Evolutionary conservation across 768 basidiomycete species (phyloP), one percentile per base, ranked within the genome.

Genomic region (Suillus occidentalis): DNA sequence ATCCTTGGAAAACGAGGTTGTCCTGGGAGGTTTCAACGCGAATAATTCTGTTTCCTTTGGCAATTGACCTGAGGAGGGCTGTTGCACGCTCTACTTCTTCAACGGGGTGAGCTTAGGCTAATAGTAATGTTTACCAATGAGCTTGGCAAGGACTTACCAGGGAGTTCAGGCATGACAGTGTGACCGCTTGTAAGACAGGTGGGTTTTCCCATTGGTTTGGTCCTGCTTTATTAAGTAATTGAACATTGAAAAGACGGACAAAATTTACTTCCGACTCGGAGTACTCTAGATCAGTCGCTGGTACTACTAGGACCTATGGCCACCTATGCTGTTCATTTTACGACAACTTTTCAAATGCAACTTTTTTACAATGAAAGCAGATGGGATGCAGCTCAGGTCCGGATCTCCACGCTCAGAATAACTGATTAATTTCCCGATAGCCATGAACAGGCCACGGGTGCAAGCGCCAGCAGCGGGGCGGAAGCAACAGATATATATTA

Each of bases 71-170:
- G 39, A 92, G 72, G 47, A 91, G 78, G 58, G 79, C 79, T 1
- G 84, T 84, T 6, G 91, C 90, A 36, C 86, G 77, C 74, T 92
- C 86, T 3, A 93, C 91, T 73, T 93, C 91, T 90, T 69, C 49
- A 59, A 59, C 36, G 1, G 40, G 28, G 39, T 28, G 36, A 3
- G 9, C 13, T 39, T 20, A 14, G 50, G 18, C 2, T 34, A 25
- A 8, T 31, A 31, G 31, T 31, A 8, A 56, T 55, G 18, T 31
- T 22, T 12, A 16, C 22, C 8, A 4, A 22, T 39, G 18, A 39
- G 14, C 36, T 22, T 37, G 22, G 8, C 22, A 28, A 25, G 37
- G 8, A 47, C 72, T 49, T 67, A 83, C 86, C 86, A 70, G 85
- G 85, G 36, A 87, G 74, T 72, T 86, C 85, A 53, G 85, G 85